phyloP scores from a whole-genome alignment of 805 yeast genomes.

The Spathaspora gorwiae region DNA sequence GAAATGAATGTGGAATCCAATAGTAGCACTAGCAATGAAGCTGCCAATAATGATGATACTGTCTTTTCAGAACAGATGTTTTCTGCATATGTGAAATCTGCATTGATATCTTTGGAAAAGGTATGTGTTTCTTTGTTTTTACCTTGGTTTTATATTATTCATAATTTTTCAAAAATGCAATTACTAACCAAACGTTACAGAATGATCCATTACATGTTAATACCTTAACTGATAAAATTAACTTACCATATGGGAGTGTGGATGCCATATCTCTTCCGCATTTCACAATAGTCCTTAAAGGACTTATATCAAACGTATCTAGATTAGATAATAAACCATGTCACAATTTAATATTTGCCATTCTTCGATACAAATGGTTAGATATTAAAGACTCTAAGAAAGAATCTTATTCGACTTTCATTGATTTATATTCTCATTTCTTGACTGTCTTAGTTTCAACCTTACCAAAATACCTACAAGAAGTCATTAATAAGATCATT shows the following conservation, averaged over 20 bases:
- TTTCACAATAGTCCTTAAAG: constrained; percentile 51
- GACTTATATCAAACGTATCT: constrained; percentile 60
- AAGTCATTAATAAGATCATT: constrained; percentile 68
- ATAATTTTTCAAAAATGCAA: neutral
- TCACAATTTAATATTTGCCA: constrained; percentile 50
- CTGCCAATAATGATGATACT: constrained; percentile 4
- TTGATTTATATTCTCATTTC: constrained; percentile 62
- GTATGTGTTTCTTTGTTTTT: constrained; percentile 22
- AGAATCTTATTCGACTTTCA: constrained; percentile 24
- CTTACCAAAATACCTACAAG: constrained; percentile 85
- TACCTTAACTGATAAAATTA: constrained; percentile 55
- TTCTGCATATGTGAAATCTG: constrained; percentile 52
- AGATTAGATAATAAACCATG: constrained; percentile 58
- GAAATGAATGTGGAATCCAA: constrained; percentile 2
- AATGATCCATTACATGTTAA: constrained; percentile 54
- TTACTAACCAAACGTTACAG: constrained; percentile 10
- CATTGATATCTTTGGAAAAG: constrained; percentile 65
- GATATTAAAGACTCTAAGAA: constrained; percentile 18
- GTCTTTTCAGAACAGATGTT: constrained; percentile 28
- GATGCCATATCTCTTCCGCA: constrained; percentile 54
- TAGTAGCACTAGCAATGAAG: constrained; percentile 11
- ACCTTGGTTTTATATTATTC: neutral
- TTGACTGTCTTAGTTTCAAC: constrained; percentile 75
- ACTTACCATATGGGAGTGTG: constrained; percentile 45
- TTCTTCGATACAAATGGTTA: constrained; percentile 67